Evolutionary conservation across 371 early-diverging fungal species (phyloP).

Genomic region (Syncephalastrum contaminatum): DNA sequence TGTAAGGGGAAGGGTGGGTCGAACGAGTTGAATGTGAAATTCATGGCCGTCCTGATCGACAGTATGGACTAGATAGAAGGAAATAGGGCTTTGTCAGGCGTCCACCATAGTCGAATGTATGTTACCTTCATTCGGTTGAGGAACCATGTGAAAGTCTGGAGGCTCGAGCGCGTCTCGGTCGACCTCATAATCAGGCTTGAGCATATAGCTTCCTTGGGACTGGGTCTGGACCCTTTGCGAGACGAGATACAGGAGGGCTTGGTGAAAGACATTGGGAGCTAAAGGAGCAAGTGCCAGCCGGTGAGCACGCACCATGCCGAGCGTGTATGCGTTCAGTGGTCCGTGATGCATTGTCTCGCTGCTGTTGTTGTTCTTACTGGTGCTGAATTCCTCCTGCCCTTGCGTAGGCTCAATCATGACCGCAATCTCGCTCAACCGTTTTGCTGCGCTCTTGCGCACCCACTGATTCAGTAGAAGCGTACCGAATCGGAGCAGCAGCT

Average conservation of each 20-base stretch:
- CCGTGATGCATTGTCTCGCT: not conserved
- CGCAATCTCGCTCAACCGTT: constrained; percentile 8
- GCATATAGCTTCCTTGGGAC: constrained; percentile 18
- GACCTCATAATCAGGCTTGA: constrained; percentile 22
- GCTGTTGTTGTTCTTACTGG: constrained; percentile 10
- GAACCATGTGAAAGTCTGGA: constrained; percentile 31
- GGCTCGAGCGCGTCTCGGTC: constrained; percentile 26
- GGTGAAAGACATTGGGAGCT: constrained; percentile 33
- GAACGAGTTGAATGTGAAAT: constrained; percentile 10
- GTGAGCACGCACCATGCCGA: constrained; percentile 12
- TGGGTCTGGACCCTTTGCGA: constrained; percentile 21
- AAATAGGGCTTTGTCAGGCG: too few species aligned
- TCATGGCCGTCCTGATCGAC: constrained; percentile 10
- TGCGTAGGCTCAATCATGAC: constrained; percentile 20
- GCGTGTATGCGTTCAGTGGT: constrained; percentile 4
- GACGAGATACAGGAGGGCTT: constrained; percentile 25
- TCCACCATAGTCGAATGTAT: not conserved
- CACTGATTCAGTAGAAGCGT: too few species aligned
- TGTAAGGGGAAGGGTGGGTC: not conserved
- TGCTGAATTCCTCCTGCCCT: constrained; percentile 21
- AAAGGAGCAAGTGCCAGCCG: constrained; percentile 1
- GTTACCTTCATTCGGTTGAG: constrained; percentile 33
- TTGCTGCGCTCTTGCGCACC: too few species aligned
- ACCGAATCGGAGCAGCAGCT: constrained; percentile 4
- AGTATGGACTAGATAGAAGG: constrained; percentile 3